A percentile compares a stretch with the other conserved stretches of the same genome.
phyloP scores from a whole-genome alignment of 768 basidiomycete species.

The Serendipita vermifera region DNA sequence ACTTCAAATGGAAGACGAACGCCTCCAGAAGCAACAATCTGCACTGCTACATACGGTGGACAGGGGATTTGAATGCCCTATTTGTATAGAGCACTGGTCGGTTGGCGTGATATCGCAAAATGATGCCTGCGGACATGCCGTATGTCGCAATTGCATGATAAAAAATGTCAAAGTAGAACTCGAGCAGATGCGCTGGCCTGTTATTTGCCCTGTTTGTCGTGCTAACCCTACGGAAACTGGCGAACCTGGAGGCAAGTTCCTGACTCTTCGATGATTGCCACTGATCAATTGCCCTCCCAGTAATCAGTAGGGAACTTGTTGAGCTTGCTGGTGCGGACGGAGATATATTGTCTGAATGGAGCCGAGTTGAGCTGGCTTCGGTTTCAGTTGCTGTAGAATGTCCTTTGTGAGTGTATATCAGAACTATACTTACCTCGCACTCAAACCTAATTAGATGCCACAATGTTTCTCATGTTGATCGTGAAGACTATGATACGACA shows the following conservation, averaged over 20 bases:
- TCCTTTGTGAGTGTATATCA: neutral
- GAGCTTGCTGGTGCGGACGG: neutral
- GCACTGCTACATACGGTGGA: neutral
- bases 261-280: neutral
- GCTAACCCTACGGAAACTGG: constrained; percentile 18
- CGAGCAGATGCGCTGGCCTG: constrained; percentile 43
- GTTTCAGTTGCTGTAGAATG: neutral
- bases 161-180: constrained; percentile 34
- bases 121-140: constrained; percentile 35
- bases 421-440: neutral
- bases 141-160: constrained; percentile 43
- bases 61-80: constrained; percentile 38
- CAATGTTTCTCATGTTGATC: neutral
- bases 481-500: neutral
- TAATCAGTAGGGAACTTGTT: neutral
- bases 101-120: constrained; percentile 33
- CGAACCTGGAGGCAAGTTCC: constrained; percentile 26
- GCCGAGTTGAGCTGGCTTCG: neutral
- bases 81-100: constrained; percentile 42
- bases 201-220: constrained; percentile 47
- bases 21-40: neutral
- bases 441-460: neutral
- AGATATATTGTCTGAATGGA: neutral
- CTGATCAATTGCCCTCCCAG: neutral
- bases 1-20: constrained; percentile 10